Conservation (phyloP, 495 filamentous ascomycete species). For the Neurospora sp. region DNA sequence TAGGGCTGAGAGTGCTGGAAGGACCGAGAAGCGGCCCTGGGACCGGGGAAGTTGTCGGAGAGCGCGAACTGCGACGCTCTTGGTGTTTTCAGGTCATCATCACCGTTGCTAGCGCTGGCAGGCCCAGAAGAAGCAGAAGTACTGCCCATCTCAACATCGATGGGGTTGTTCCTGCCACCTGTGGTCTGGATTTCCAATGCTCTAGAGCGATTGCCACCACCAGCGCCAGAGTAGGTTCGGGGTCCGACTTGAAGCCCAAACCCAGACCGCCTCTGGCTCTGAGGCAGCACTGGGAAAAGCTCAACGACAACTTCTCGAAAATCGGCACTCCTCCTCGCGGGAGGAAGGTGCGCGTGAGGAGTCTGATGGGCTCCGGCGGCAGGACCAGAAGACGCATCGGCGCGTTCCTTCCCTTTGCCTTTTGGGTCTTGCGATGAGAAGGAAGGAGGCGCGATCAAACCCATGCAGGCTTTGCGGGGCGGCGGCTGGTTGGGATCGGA, state of each 20-base stretch:
- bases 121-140: background rate
- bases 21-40: background rate
- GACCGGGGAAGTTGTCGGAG: rapidly evolving
- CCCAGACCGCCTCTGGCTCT: background rate
- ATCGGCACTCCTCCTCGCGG: background rate
- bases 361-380: background rate
- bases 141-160: background rate
- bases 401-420: slow-evolving; percentile 1
- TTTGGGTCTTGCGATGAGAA: background rate
- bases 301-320: background rate
- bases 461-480: background rate
- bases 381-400: background rate
- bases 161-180: background rate
- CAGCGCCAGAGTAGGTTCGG: background rate
- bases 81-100: background rate
- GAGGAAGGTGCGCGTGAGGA: background rate
- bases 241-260: background rate
- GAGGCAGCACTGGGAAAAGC: background rate
- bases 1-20: background rate
- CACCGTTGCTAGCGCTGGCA: background rate
- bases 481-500: background rate
- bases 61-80: background rate
- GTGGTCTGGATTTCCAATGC: background rate
- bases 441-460: rapidly evolving
- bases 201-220: background rate